Conservation (phyloP, 352 stramenopile species). For the Peronospora farinosa region DNA sequence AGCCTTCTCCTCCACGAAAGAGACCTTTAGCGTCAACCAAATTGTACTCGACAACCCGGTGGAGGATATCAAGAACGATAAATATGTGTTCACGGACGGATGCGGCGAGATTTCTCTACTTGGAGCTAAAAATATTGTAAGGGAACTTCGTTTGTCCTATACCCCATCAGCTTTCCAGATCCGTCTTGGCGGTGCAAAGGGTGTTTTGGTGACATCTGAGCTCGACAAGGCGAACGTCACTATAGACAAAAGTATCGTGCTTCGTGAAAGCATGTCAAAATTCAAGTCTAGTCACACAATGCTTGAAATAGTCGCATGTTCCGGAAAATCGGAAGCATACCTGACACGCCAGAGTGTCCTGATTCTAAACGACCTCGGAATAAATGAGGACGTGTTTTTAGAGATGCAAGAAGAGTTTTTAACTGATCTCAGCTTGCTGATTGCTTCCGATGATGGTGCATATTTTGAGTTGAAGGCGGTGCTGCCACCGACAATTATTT, state of each 20-base stretch:
- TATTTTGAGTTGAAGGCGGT: constrained; percentile 49
- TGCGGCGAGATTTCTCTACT: constrained; percentile 52
- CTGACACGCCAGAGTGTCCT: constrained; percentile 73
- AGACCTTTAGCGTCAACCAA: constrained; percentile 41
- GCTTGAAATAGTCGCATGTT: constrained; percentile 59
- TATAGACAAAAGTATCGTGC: constrained; percentile 24
- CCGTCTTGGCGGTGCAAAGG: constrained; percentile 64
- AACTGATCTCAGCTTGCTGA: constrained; percentile 37
- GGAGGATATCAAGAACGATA: constrained; percentile 39
- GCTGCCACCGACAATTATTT: constrained; percentile 26
- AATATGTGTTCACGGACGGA: constrained; percentile 63
- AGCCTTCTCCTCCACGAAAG: constrained; percentile 63
- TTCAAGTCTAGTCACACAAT: constrained; percentile 55
- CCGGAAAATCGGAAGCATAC: constrained; percentile 51
- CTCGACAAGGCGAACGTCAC: constrained; percentile 9
- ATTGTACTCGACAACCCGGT: constrained; percentile 38
- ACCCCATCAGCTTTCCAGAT: constrained; percentile 72
- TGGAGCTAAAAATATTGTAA: constrained; percentile 36
- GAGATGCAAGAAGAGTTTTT: constrained; percentile 69
- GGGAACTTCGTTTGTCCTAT: constrained; percentile 29
- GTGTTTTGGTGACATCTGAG: constrained; percentile 65
- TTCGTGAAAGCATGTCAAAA: constrained; percentile 72
- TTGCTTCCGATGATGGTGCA: constrained; percentile 45
- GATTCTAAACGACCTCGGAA: constrained; percentile 57
- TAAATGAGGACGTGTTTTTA: constrained; percentile 56